Conservation (phyloP, 345 rosid genomes). For the Lepidium aucheri region DNA sequence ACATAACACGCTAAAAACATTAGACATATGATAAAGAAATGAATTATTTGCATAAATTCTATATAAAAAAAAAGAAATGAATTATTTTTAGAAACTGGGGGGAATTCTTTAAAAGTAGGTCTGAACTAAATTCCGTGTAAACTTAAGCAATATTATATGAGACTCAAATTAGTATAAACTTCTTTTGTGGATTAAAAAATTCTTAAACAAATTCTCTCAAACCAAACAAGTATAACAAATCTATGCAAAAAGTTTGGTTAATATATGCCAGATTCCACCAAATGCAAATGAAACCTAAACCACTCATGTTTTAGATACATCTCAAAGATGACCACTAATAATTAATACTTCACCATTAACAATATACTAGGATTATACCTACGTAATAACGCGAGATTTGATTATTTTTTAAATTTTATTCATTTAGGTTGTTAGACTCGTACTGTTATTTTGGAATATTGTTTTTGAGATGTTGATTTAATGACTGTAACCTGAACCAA, state of each 20-base stretch:
- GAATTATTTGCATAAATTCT: too few species aligned
- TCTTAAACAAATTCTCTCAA: neutral
- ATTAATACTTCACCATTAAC: neutral
- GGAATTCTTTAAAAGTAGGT: neutral
- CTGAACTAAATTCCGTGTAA: neutral
- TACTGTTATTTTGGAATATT: too few species aligned
- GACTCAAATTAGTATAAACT: neutral
- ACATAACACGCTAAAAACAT: too few species aligned
- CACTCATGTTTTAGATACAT: neutral
- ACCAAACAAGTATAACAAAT: conserved; percentile 1
- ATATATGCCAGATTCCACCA: conserved; percentile 14
- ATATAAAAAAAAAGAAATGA: too few species aligned
- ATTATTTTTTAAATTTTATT: too few species aligned
- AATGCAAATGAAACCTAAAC: conserved; percentile 10
- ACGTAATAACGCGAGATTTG: too few species aligned
- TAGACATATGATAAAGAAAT: too few species aligned
- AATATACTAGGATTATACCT: too few species aligned
- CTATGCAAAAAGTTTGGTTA: conserved; percentile 20
- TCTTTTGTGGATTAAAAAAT: neutral
- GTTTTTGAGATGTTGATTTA: too few species aligned
- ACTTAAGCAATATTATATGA: neutral
- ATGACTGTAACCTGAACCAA: too few species aligned
- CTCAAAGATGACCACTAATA: neutral
- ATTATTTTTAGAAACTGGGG: neutral
- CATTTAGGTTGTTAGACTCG: too few species aligned